Conservation (phyloP, 768 basidiomycete genomes). For the Lactifluus subvellereus region DNA sequence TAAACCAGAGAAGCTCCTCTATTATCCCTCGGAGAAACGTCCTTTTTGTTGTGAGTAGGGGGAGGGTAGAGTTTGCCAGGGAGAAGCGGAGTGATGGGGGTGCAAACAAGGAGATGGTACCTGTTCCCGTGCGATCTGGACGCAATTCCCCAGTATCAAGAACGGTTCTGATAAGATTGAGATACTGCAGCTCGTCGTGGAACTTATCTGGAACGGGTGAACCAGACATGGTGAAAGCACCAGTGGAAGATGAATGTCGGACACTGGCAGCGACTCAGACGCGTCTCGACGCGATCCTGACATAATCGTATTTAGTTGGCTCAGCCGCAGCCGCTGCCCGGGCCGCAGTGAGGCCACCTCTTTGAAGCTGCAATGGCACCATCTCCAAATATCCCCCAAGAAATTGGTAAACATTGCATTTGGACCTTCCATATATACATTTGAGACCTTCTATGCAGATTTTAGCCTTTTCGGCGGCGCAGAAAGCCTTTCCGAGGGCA, state of each 20-base stretch:
- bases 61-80: constrained; percentile 66
- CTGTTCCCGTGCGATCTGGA: constrained; percentile 91
- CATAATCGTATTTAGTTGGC: neutral
- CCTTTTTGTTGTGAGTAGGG: constrained; percentile 91
- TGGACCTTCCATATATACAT: neutral
- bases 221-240: constrained; percentile 3
- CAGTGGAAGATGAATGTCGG: neutral
- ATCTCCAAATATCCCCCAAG: constrained; percentile 20
- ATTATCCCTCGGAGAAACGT: constrained; percentile 88
- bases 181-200: constrained; percentile 90
- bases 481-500: constrained; percentile 59
- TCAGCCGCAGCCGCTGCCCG: neutral
- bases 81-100: constrained; percentile 89
- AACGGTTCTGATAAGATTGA: constrained; percentile 71
- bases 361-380: constrained; percentile 13
- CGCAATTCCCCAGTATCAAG: constrained; percentile 71
- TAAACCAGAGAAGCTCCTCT: constrained; percentile 94
- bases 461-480: constrained; percentile 82
- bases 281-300: constrained; percentile 20
- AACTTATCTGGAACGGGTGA: neutral
- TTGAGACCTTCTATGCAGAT: constrained; percentile 37
- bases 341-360: neutral
- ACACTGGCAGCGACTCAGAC: neutral
- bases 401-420: constrained; percentile 11
- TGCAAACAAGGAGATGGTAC: constrained; percentile 88